Evolutionary conservation across 768 basidiomycete species (phyloP).

Genomic region (Hemileccinum impolitum): DNA sequence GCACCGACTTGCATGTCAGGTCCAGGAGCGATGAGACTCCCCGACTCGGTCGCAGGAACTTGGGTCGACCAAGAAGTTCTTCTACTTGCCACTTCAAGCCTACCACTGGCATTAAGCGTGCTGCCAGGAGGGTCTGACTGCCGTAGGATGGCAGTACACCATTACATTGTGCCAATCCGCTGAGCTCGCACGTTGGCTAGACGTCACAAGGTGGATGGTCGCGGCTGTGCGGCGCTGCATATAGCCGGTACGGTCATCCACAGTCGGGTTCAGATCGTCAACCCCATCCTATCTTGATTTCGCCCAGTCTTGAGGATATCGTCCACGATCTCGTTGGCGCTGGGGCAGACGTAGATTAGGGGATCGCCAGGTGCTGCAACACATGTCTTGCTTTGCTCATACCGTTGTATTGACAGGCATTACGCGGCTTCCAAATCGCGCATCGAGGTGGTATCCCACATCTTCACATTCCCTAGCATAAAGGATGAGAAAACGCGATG

Average conservation of each 20-base stretch:
- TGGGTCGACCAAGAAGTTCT: too few relatives aligned
- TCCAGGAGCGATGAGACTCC: too few relatives aligned
- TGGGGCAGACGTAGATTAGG: slow-evolving; percentile 79
- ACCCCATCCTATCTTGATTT: not conserved
- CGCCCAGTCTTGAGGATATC: slow-evolving; percentile 63
- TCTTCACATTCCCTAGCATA: slow-evolving; percentile 16
- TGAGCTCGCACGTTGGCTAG: slow-evolving; percentile 65
- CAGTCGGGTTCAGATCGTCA: too few relatives aligned
- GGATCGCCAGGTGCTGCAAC: slow-evolving; percentile 43
- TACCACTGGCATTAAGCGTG: too few relatives aligned
- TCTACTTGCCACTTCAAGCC: too few relatives aligned
- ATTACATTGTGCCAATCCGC: slow-evolving; percentile 72
- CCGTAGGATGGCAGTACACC: slow-evolving; percentile 73
- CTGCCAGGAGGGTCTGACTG: too few relatives aligned
- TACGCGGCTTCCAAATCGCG: slow-evolving; percentile 92
- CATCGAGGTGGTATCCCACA: slow-evolving; percentile 54
- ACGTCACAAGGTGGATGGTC: slow-evolving; percentile 61
- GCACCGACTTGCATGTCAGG: too few relatives aligned
- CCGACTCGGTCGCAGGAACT: too few relatives aligned
- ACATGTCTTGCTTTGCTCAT: slow-evolving; percentile 2
- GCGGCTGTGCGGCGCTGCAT: slow-evolving; percentile 78
- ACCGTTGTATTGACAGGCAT: slow-evolving; percentile 49
- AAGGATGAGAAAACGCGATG: too few relatives aligned
- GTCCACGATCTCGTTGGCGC: slow-evolving; percentile 76
- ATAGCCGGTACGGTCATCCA: slow-evolving; percentile 55